These are phyloP conservation scores for Metschnikowia drakensbergensis DNA, from an alignment of 805 yeast genomes.

Conservation along the genomic window DNA sequence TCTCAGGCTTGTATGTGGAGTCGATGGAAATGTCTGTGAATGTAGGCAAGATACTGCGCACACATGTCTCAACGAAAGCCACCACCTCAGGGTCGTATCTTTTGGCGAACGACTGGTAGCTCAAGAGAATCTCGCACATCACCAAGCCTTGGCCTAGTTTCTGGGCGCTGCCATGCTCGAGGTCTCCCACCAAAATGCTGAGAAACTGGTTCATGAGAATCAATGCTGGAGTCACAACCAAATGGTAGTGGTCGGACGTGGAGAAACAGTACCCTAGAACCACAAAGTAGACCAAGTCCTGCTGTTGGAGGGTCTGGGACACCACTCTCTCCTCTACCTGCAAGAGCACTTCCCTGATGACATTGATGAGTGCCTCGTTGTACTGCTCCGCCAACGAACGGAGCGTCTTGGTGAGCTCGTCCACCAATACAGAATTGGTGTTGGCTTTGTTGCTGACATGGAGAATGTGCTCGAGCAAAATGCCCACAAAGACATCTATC, in stretches of 20 bases:
- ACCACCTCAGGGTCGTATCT: slow-evolving; percentile 78
- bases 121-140: slow-evolving; percentile 58
- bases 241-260: slow-evolving; percentile 93
- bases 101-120: slow-evolving; percentile 77
- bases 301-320: slow-evolving; percentile 17
- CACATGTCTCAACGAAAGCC: slow-evolving; percentile 51
- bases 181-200: slow-evolving; percentile 22
- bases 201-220: slow-evolving; percentile 70
- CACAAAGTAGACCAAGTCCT: slow-evolving; percentile 64
- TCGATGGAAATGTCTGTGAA: slow-evolving; percentile 14
- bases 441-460: slow-evolving; percentile 29
- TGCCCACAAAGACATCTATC: slow-evolving; percentile 57
- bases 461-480: slow-evolving; percentile 61
- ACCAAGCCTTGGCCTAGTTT: slow-evolving; percentile 58
- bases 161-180: slow-evolving; percentile 24
- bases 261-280: slow-evolving; percentile 79
- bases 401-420: slow-evolving; percentile 44
- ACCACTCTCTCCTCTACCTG: slow-evolving; percentile 53
- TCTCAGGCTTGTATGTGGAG: slow-evolving; percentile 15
- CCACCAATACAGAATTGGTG: slow-evolving; percentile 27
- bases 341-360: slow-evolving; percentile 53
- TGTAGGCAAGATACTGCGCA: slow-evolving; percentile 42
- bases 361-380: slow-evolving; percentile 58
- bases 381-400: slow-evolving; percentile 62
- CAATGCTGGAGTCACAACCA: slow-evolving; percentile 80